These are phyloP conservation scores for Aspergillus taichungensis DNA, from an alignment of 495 filamentous ascomycete genomes.

Conservation along the genomic window DNA sequence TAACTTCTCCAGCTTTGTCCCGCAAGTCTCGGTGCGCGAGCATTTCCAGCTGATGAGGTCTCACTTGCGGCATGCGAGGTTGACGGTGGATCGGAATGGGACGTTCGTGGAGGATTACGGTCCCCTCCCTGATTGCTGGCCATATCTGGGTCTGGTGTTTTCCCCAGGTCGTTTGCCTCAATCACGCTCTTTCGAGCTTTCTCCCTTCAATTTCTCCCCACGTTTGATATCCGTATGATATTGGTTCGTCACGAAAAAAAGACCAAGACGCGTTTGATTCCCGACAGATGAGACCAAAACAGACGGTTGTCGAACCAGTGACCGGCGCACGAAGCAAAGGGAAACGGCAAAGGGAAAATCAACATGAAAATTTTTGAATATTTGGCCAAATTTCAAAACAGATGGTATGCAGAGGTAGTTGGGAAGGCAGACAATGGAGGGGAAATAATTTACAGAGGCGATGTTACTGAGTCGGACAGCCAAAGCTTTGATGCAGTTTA, in stretches of 20 bases:
- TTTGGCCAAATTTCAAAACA: background rate
- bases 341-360: background rate
- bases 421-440: background rate
- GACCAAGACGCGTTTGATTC: too few relatives aligned
- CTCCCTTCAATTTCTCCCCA: background rate
- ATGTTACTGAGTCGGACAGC: background rate
- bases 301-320: background rate
- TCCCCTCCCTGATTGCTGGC: constrained; percentile 4
- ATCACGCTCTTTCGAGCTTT: background rate
- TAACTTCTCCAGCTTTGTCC: constrained; percentile 25
- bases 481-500: constrained; percentile 1
- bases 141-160: background rate
- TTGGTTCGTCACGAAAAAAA: too few relatives aligned
- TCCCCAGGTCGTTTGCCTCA: background rate
- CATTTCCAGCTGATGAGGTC: constrained; percentile 9
- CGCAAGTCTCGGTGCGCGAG: constrained; percentile 15
- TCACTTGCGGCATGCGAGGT: constrained; percentile 7
- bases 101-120: background rate
- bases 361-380: background rate
- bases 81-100: constrained; percentile 4
- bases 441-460: background rate
- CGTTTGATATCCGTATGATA: too few relatives aligned
- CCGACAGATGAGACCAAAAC: background rate
- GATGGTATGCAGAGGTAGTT: background rate
- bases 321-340: background rate